These are phyloP conservation scores for Eucalyptus decipiens DNA, from an alignment of 345 rosid genomes.

Conservation along the genomic window DNA sequence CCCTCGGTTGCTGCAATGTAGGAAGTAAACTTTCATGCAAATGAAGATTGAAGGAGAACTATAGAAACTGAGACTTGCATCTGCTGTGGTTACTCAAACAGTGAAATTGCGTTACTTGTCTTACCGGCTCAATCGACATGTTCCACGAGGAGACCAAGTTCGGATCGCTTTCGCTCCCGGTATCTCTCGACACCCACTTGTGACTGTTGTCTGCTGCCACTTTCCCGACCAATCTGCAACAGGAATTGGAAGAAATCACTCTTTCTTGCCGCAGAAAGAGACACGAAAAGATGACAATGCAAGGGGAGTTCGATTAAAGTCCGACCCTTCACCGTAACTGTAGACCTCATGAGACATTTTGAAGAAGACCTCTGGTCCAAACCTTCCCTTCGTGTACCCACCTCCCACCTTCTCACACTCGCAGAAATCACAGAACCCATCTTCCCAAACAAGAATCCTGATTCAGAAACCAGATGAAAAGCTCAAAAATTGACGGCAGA, in stretches of 20 bases:
- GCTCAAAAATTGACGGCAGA: neutral
- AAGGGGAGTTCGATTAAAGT: neutral
- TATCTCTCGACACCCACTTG: slow-evolving; percentile 53
- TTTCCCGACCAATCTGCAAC: slow-evolving; percentile 56
- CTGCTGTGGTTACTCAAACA: neutral
- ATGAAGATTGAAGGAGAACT: neutral
- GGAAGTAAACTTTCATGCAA: neutral
- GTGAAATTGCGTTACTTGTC: neutral
- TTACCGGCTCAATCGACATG: slow-evolving; percentile 48
- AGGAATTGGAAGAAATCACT: neutral
- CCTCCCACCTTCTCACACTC: slow-evolving; percentile 40
- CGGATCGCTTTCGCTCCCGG: slow-evolving; percentile 29
- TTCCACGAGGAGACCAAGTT: slow-evolving; percentile 39
- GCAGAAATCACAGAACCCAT: slow-evolving; percentile 56
- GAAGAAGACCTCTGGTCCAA: slow-evolving; percentile 63
- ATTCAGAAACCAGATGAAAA: neutral
- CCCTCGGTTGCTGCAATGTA: slow-evolving; percentile 46
- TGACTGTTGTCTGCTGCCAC: slow-evolving; percentile 72
- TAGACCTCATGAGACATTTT: slow-evolving; percentile 81
- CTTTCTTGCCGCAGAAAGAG: neutral
- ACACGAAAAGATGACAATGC: neutral
- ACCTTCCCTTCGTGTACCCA: slow-evolving; percentile 32
- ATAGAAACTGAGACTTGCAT: neutral
- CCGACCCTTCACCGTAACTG: slow-evolving; percentile 69
- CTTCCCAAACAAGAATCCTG: slow-evolving; percentile 85